A percentile compares a stretch with the other conserved stretches of the same genome.
Conservation (phyloP, 257 asterid species). For the Plantago elongata region DNA sequence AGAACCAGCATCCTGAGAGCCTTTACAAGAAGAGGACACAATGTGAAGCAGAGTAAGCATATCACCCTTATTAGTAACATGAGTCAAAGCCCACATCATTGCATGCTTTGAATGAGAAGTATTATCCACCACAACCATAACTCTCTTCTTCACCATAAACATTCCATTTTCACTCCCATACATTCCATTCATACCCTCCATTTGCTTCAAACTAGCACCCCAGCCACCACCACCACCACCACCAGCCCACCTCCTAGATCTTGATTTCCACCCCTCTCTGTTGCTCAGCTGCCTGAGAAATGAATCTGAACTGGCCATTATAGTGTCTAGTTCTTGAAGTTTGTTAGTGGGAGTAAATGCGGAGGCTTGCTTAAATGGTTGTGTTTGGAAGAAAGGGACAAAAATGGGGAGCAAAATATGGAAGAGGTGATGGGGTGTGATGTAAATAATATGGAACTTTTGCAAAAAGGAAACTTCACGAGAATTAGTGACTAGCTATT, state of each 20-base stretch:
- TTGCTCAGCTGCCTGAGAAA: slow-evolving; percentile 73
- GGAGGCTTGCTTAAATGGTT: not conserved
- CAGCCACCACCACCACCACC: not conserved
- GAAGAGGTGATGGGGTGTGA: no score
- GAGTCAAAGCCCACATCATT: slow-evolving; percentile 96
- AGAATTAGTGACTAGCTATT: no score
- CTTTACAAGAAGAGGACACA: slow-evolving; percentile 34
- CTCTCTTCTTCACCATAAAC: slow-evolving; percentile 51
- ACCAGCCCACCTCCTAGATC: slow-evolving; percentile 57
- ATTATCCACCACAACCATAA: slow-evolving; percentile 90
- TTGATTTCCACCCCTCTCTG: slow-evolving; percentile 60
- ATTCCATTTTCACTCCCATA: slow-evolving; percentile 14
- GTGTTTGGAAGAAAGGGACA: no score
- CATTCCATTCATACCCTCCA: slow-evolving; percentile 23
- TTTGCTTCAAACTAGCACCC: slow-evolving; percentile 19
- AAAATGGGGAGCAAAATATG: no score
- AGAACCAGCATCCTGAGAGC: slow-evolving; percentile 27
- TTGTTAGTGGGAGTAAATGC: not conserved
- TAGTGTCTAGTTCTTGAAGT: not conserved
- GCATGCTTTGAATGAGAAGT: slow-evolving; percentile 66
- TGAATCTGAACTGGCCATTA: slow-evolving; percentile 59
- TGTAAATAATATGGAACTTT: no score
- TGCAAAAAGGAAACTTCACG: no score
- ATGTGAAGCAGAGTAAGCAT: slow-evolving; percentile 72
- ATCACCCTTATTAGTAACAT: slow-evolving; percentile 74